phyloP scores from a whole-genome alignment of 768 basidiomycete genomes.

The Russula sp. region DNA sequence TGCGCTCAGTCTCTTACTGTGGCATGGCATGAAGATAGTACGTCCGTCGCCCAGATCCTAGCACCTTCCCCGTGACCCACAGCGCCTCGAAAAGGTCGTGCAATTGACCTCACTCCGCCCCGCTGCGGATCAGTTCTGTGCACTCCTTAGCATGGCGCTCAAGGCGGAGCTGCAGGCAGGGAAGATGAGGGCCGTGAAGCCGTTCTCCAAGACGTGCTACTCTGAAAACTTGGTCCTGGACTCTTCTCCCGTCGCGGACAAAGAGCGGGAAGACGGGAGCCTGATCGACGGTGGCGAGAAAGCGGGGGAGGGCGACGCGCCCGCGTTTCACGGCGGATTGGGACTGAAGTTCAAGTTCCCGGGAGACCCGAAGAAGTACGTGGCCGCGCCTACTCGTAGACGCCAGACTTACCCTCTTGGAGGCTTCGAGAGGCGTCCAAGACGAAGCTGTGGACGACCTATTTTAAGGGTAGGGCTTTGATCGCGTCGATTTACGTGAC shows the following conservation, averaged over 20 bases:
- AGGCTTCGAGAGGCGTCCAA: constrained; percentile 90
- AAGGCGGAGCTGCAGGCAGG: constrained; percentile 86
- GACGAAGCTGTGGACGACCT: constrained; percentile 91
- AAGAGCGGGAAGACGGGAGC: constrained; percentile 50
- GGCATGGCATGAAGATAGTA: constrained; percentile 94
- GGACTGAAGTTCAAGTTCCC: constrained; percentile 85
- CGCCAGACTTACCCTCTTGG: neutral
- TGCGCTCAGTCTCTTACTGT: constrained; percentile 88
- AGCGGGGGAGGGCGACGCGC: constrained; percentile 45
- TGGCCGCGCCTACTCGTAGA: constrained; percentile 12
- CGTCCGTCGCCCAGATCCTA: constrained; percentile 28
- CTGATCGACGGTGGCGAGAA: constrained; percentile 55
- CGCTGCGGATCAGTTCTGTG: constrained; percentile 90
- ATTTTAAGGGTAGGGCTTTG: constrained; percentile 58
- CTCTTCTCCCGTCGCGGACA: constrained; percentile 35
- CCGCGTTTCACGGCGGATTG: constrained; percentile 68
- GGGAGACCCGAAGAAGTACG: constrained; percentile 86
- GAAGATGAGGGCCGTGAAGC: constrained; percentile 89
- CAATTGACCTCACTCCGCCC: constrained; percentile 92
- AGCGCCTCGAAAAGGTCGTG: constrained; percentile 56
- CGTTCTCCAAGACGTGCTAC: constrained; percentile 88
- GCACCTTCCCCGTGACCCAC: neutral
- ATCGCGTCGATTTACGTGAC: neutral
- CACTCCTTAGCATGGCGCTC: constrained; percentile 79
- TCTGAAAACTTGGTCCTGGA: constrained; percentile 79